Evolutionary conservation across 2,329 filamentous ascomycete species (phyloP), one percentile per base, ranked within the genome.

Genomic region (Tolypocladium guangdongense): DNA sequence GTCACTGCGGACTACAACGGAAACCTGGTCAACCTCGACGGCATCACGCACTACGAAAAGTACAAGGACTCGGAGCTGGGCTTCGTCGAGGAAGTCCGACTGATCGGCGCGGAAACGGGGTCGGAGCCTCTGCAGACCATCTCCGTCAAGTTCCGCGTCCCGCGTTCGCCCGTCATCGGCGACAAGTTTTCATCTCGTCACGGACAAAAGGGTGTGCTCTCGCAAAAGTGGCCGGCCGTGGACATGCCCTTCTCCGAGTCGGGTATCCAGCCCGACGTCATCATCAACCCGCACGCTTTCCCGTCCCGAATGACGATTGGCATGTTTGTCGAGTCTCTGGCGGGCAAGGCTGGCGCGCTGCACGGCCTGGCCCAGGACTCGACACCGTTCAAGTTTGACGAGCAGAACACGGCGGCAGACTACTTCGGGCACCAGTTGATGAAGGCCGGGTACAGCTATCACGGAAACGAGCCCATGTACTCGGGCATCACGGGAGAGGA

Each of bases 241-340:
- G 91, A 97, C 68, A 93, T 99, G 88, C 93, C 93, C 4, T 99
- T 97, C 72, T 90, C 89, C 3, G 93, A 99, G 73, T 88, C 87
- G 7, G 93, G 93, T 52, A 97, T 99, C 56, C 91, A 96, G 66
- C 93, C 93, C 11, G 93, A 99, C 71, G 80, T 96, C 63, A 99
- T 99, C 71, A 99, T 99, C 78, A 99, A 99, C 74, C 93, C 93
- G 41, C 93, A 99, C 78, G 93, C 93, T 66, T 99, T 99, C 80
- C 93, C 93, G 8, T 97, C 92, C 47, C 91, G 93, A 72, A 99
- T 99, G 93, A 99, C 93, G 22, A 99, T 99, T 66, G 93, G 93
- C 66, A 97, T 97, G 89, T 97, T 99, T 71, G 84, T 99, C 66
- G 93, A 99, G 75, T 96, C 91, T 6, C 80, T 99, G 51, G 93